These are phyloP conservation scores for Podila horticola DNA, from an alignment of 192 early-diverging fungal species.

Conservation along the genomic window DNA sequence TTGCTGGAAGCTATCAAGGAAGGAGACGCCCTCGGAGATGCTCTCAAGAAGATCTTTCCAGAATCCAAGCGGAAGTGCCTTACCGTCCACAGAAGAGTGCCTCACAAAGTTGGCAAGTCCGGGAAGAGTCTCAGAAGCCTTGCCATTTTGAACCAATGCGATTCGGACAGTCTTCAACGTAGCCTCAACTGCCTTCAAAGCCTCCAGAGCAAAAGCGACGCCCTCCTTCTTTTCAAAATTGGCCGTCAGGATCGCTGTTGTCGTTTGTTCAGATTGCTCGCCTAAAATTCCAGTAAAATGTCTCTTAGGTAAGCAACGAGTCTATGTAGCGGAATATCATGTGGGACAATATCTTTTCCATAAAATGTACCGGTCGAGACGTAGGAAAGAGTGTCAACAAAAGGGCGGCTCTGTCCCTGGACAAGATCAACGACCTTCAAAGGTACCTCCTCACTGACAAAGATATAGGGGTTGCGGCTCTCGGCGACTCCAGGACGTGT, in stretches of 20 bases:
- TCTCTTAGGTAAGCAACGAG: too few species aligned
- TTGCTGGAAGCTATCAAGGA: conserved; percentile 12
- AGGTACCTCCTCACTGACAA: conserved; percentile 56
- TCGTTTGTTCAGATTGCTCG: not conserved
- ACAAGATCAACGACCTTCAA: conserved; percentile 54
- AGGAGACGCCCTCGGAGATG: conserved; percentile 1
- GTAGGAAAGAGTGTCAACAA: conserved; percentile 41
- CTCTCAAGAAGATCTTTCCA: conserved; percentile 31
- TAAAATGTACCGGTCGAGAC: not conserved
- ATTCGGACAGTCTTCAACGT: conserved; percentile 49
- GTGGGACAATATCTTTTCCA: too few species aligned
- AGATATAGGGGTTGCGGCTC: conserved; percentile 75
- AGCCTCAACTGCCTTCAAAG: conserved; percentile 56
- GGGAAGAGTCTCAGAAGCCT: not conserved
- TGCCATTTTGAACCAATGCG: conserved; percentile 65
- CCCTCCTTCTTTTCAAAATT: conserved; percentile 66
- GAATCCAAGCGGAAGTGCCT: conserved; percentile 25
- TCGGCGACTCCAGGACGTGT: conserved; percentile 66
- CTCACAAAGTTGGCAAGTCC: conserved; percentile 26
- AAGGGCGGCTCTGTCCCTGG: conserved; percentile 32
- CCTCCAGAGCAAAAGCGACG: conserved; percentile 58
- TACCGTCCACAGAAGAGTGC: conserved; percentile 31
- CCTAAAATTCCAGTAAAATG: not conserved
- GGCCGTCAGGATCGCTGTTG: conserved; percentile 50
- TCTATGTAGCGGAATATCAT: too few species aligned